Evolutionary conservation across 805 yeast species (phyloP), one percentile per base, ranked within the genome.

Genomic region (Sungouiozyma intestinalis): DNA sequence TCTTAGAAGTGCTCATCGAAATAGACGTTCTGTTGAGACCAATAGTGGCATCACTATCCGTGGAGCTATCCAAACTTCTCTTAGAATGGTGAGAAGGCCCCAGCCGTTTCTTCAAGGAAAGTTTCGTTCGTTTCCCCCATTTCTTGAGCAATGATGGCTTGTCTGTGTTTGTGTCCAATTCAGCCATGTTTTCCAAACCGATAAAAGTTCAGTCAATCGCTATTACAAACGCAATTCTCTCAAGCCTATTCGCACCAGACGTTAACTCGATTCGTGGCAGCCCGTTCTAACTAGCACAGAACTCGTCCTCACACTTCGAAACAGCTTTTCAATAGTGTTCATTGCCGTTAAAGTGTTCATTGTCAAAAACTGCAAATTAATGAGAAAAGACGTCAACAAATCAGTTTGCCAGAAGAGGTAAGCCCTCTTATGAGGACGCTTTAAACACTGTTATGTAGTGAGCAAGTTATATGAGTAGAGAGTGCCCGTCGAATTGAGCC

Each of bases 1-100:
- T 45, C 21, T 44, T 44, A 5, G 47, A 40, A 35, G 38, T 43
- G 19, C 48, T 37, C 40, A 46, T 40, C 16, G 53, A 45, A 16
- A 24, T 24, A 11, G 29, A 24, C 6, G 29, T 24, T 7, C 29
- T 6, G 11, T 24, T 24, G 6, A 7, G 6, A 24, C 11, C 29
- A 11, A 11, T 6, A 24, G 9, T 24, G 9, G 29, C 6, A 24
- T 24, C 9, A 24, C 6, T 24, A 6, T 24, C 29, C 6, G 6
- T 6, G 11, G 29, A 24, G 6, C 9, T 11, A 6, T 11, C 11
- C 11, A 11, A 24, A 24, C 11, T 6, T 24, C 11, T 6, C 11
- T 24, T 24, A 24, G 29, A 24, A 11, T 11, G 29, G 11, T 11
- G 29, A 24, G 29, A 24, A 7, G 29, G 6, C 6, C 29, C 29